Evolutionary conservation across 2,329 filamentous ascomycete genomes (phyloP), one percentile per base, ranked within the genome.

Genomic region (Epichloe bromicola): DNA sequence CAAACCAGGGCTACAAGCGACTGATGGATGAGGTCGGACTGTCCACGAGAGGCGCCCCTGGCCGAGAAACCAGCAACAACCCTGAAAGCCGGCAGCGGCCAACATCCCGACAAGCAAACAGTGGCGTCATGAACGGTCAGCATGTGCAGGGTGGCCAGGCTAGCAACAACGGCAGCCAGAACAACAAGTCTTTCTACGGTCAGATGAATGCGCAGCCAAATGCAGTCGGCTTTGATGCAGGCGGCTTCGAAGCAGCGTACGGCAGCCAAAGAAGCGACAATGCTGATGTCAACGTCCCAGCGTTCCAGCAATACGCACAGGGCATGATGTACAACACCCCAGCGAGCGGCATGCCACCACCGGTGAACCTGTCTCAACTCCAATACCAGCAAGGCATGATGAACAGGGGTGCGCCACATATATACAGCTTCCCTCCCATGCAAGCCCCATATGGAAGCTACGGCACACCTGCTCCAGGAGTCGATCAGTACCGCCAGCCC

Each of bases 1-100:
- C 93, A 15, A 86, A 84, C 55, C 93, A 97, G 70, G 93, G 93
- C 49, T 98, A 98, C 73, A 98, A 97, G 76, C 85, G 93, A 49
- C 72, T 98, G 54, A 98, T 98, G 93, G 93, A 98, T 61, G 93
- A 98, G 65, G 93, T 98, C 59, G 90, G 91, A 54, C 72, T 98
- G 38, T 94, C 91, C 5, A 85, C 81, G 30, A 72, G 82, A 42
- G 78, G 68, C 37, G 69, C 69, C 20, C 65, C 68, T 38, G 67
- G 63, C 49, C 70, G 73, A 41, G 73, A 71, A 51, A 67, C 70
- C 53, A 67, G 67, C 56, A 67, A 70, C 52, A 66, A 68, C 19
- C 62, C 67, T 38, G 73, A 73, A 51, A 74, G 78, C 49, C 71
- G 77, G 39, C 74, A 75, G 60, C 74, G 79, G 48, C 78, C 79